phyloP scores from a whole-genome alignment of 2,329 filamentous ascomycete species.

The Hirsutella minnesotensis region DNA sequence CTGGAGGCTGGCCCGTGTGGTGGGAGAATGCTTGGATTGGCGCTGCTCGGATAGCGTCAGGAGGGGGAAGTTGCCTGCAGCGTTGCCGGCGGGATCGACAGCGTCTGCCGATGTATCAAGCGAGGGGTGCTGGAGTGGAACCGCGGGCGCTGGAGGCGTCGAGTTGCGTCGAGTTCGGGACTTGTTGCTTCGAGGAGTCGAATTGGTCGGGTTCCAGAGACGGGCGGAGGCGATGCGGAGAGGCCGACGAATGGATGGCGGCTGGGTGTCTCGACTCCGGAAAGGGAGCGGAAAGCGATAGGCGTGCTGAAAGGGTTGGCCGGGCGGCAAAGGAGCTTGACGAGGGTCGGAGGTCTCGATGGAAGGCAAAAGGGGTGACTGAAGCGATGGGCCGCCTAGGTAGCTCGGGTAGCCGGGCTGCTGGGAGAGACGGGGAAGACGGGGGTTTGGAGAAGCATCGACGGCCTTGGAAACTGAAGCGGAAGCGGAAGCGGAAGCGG shows the following conservation, averaged over 20 bases:
- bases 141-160: slow-evolving; percentile 38
- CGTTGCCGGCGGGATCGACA: slow-evolving; percentile 10
- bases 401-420: slow-evolving; percentile 17
- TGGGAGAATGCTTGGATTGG: slow-evolving; percentile 30
- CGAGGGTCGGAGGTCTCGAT: background rate
- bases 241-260: slow-evolving; percentile 23
- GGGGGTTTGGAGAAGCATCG: slow-evolving; percentile 16
- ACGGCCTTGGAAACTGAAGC: slow-evolving; percentile 15
- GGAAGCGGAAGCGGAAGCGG: slow-evolving; percentile 9
- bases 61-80: slow-evolving; percentile 36
- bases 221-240: slow-evolving; percentile 34
- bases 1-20: slow-evolving; percentile 36
- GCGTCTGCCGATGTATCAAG: slow-evolving; percentile 22
- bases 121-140: slow-evolving; percentile 35
- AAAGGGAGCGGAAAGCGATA: background rate
- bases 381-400: background rate
- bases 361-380: background rate
- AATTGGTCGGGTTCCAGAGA: slow-evolving; percentile 51
- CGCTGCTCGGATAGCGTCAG: slow-evolving; percentile 38
- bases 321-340: background rate
- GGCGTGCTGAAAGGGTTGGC: slow-evolving; percentile 14
- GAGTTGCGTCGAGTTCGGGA: slow-evolving; percentile 34
- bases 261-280: slow-evolving; percentile 18
- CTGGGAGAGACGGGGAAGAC: slow-evolving; percentile 16
- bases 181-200: slow-evolving; percentile 33